Conservation (phyloP, 768 basidiomycete species). For the Agrocybe praecox region DNA sequence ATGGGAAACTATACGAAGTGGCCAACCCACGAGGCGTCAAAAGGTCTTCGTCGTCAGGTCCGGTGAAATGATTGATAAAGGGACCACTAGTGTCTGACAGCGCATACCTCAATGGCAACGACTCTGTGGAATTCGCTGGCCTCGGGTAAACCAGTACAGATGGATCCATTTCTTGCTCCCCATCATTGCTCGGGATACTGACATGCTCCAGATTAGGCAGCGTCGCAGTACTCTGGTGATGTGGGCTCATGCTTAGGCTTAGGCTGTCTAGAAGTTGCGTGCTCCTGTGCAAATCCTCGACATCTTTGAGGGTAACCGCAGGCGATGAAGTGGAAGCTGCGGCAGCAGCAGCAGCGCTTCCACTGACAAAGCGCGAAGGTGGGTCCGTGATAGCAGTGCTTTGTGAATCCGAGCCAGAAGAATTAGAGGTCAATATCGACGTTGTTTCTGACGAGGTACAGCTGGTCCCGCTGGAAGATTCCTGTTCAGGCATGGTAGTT, state of each 20-base stretch:
- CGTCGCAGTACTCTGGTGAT: conserved; percentile 35
- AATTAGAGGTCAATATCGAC: conserved; percentile 42
- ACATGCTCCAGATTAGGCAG: conserved; percentile 28
- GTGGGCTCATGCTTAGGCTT: conserved; percentile 8
- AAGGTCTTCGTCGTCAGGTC: background rate
- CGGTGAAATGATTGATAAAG: conserved; percentile 7
- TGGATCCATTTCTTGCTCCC: conserved; percentile 62
- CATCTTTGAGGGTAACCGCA: conserved; percentile 22
- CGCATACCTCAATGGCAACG: conserved; percentile 42
- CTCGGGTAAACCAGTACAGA: conserved; percentile 78
- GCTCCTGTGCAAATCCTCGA: conserved; percentile 24
- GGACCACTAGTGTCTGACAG: conserved; percentile 17
- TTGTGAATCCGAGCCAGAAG: conserved; percentile 40
- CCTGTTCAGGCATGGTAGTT: conserved; percentile 24
- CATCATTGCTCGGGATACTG: conserved; percentile 40
- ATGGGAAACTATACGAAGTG: background rate
- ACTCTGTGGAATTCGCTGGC: conserved; percentile 78
- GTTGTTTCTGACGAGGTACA: conserved; percentile 44
- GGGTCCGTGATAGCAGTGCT: conserved; percentile 52
- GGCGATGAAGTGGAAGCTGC: background rate
- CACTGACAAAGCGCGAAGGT: conserved; percentile 44
- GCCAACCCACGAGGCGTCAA: background rate
- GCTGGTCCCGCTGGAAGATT: conserved; percentile 35
- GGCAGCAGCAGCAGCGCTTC: conserved; percentile 20
- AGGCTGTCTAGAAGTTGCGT: conserved; percentile 14